Base-by-base conservation (phyloP, 164 flowering plant genomes). In the Tetracentron sinense region DNA sequence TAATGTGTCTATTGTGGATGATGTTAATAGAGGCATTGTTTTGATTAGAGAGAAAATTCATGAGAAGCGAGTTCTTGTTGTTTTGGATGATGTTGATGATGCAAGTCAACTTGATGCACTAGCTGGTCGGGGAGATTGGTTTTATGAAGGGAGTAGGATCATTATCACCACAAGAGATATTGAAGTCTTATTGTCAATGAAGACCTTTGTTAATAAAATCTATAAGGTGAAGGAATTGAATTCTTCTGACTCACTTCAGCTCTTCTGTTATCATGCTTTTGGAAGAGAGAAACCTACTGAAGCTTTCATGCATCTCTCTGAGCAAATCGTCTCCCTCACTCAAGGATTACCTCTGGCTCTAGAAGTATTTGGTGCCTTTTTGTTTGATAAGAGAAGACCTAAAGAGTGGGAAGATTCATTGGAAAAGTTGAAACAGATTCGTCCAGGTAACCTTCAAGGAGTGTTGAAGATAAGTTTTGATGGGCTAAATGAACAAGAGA, bases 371-470 rank as follows among this genome's bases (percentile, higher is more conserved):
- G 72, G 72, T 62, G 62, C 72, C 1, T 56, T 38, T 22, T 56
- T 68, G 56, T 53, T 23, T 63, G 62, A 47, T 26, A 62, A 62
- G 29, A 68, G 35, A 28, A 31, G 19, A 19, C 28, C 21, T 17
- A n/a, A n/a, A n/a, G 82, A 81, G 22, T 81, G 83, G 83, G 48
- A 69, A 62, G 75, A 66, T 42, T 74, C 70, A 14, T 7, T 82
- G 47, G 16, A 69, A 52, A 80, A 72, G 65, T 57, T 84, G 73
- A 47, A 64, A 54, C 14, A 47, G 28, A 75, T 70, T 55, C 77
- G 69, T 2, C 75, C 74, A 1, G 8, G 27, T 30, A 10, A 67
- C 30, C 71, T 82, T 28, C 83, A 77, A 6, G 69, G 65, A 63
- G 68, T 74, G 26, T 50, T 84, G 25, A 59, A 61, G 69, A 63